Evolutionary conservation across 2,329 filamentous ascomycete genomes (phyloP), one percentile per base, ranked within the genome.

Genomic region (Trichoderma sp.): DNA sequence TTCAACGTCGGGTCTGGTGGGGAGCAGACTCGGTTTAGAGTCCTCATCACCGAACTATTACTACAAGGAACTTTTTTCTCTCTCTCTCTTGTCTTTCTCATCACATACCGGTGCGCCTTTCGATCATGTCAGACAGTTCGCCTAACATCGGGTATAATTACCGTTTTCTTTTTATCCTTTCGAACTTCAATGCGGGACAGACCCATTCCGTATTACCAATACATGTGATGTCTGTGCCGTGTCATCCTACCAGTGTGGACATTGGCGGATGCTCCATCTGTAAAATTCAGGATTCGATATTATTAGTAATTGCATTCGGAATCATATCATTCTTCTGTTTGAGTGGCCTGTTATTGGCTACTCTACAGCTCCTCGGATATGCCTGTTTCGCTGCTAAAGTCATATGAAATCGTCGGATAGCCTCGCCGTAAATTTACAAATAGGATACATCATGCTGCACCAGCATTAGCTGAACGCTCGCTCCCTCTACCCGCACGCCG

Each of bases 131-230:
- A 34, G 28, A 36, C 56, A 30, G 18, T 62, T 70, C 66, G 66
- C 66, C 66, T 62, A 70, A 53, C 39, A 18, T 62, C 66, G 66
- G 57, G 39, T 62, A 70, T 53, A 36, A 30, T 28, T 62, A 68
- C 65, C n/a, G 9, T 18, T 51, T 47, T 51, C 18, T n/a, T 34
- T 18, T 28, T 18, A 51, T 26, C 14, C 8, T 47, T 36, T 51
- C 18, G 18, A 58, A 34, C 51, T 21, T 47, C 64, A 56, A 8
- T 18, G 32, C n/a, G 51, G 32, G 64, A 57, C 14, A 57, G 65
- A 51, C 36, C 66, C 66, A 36, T 69, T 47, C 28, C 26, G 36
- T 32, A 69, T 69, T 69, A 69, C 56, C 26, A 69, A 69, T 69
- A 34, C 12, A 4, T 51, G 34, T 24, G 18, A 43, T 30, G 47